Conservation (phyloP, 176 grass and related monocot species). For the Pontederia paniculata region DNA sequence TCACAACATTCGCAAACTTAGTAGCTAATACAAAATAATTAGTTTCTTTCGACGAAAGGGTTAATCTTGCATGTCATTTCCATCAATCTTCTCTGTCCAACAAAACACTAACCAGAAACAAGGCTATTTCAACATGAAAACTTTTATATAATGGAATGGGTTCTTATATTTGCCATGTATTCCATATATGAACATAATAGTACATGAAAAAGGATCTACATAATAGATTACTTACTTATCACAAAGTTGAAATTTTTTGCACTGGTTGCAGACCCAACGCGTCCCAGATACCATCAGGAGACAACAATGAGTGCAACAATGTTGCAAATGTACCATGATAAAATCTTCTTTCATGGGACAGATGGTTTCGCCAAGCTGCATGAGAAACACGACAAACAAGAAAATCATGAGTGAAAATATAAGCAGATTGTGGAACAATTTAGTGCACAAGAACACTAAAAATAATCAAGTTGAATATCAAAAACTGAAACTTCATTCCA, state of each 20-base stretch:
- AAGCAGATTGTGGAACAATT: background rate
- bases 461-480: no score
- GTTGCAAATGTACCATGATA: conserved; percentile 98
- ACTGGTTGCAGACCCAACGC: conserved; percentile 87
- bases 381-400: conserved; percentile 17
- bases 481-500: no score
- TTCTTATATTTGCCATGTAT: no score
- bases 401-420: background rate
- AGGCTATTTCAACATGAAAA: no score
- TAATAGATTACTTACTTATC: conserved; percentile 52
- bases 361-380: conserved; percentile 93
- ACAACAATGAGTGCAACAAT: conserved; percentile 85
- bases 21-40: no score
- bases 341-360: conserved; percentile 99
- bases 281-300: conserved; percentile 77
- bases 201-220: background rate
- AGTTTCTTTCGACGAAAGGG: no score
- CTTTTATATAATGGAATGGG: no score
- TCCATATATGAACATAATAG: background rate
- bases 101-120: no score
- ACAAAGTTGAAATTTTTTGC: conserved; percentile 86
- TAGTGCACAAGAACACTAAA: background rate
- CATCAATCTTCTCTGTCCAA: no score
- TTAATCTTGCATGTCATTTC: no score
- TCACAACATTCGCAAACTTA: no score